Conservation (phyloP, 2,329 filamentous ascomycete genomes). For the Penicillium oxalicum region DNA sequence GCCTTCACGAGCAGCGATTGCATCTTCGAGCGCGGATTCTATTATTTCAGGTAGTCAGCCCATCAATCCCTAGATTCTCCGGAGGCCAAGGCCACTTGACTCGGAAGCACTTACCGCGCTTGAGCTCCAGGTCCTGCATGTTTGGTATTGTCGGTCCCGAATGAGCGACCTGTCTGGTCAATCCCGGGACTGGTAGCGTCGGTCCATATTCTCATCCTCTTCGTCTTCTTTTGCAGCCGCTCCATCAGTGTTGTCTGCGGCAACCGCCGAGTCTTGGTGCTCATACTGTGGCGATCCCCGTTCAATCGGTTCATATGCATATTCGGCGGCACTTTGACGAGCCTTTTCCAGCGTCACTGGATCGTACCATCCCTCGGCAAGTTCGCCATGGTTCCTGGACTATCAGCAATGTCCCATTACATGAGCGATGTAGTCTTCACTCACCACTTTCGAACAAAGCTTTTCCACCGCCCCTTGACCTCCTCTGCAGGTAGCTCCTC, state of each 20-base stretch:
- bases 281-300: conserved; percentile 21
- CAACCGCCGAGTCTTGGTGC: conserved; percentile 11
- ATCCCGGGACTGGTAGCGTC: conserved; percentile 38
- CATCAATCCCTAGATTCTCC: neutral
- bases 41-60: neutral
- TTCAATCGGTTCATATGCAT: neutral
- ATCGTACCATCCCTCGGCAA: conserved; percentile 92
- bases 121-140: conserved; percentile 65
- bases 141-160: conserved; percentile 61
- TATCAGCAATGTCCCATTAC: conserved; percentile 39
- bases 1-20: conserved; percentile 23
- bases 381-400: conserved; percentile 70
- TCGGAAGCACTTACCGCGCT: conserved; percentile 29
- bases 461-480: conserved; percentile 81
- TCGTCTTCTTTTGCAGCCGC: conserved; percentile 16
- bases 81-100: neutral
- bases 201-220: conserved; percentile 52
- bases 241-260: neutral
- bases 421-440: conserved; percentile 11
- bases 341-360: conserved; percentile 60
- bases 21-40: conserved; percentile 31
- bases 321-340: conserved; percentile 26
- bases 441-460: conserved; percentile 82
- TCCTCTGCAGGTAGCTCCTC: conserved; percentile 68
- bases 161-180: conserved; percentile 9